These are phyloP conservation scores for Elsinoe arachidis DNA, from an alignment of 2,329 filamentous ascomycete genomes.

Conservation along the genomic window DNA sequence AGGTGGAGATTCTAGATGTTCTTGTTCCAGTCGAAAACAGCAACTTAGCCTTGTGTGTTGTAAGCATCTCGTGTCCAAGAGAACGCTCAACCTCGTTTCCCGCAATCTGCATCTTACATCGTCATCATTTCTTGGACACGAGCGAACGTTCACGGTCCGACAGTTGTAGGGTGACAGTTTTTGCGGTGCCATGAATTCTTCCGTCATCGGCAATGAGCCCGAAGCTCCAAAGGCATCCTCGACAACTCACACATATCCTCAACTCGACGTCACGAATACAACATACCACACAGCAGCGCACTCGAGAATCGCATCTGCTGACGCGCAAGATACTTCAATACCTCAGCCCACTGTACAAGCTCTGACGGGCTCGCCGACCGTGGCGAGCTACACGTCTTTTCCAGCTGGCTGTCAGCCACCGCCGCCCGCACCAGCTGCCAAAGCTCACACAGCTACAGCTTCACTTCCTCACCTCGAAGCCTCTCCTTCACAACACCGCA, in stretches of 20 bases:
- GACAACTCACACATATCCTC: background rate
- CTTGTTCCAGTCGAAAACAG: background rate
- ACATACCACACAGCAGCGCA: background rate
- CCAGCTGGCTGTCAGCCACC: constrained; percentile 11
- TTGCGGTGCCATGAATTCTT: constrained; percentile 8
- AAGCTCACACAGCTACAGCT: background rate
- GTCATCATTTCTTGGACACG: background rate
- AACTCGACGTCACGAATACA: background rate
- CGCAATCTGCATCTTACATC: background rate
- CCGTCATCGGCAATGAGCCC: constrained; percentile 8
- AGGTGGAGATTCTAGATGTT: background rate
- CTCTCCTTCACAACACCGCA: constrained; percentile 8
- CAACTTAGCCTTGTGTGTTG: constrained; percentile 1
- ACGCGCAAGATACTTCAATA: background rate
- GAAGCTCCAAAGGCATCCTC: background rate
- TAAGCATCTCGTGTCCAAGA: background rate
- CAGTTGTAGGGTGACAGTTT: background rate
- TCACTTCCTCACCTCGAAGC: background rate
- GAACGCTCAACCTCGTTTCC: background rate
- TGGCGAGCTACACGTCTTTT: constrained; percentile 9
- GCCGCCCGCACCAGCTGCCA: background rate
- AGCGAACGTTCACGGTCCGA: background rate
- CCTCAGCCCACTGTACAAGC: background rate
- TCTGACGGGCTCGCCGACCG: constrained; percentile 2
- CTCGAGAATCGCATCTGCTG: background rate